These are phyloP conservation scores for Ceratonia siliqua DNA, from an alignment of 306 rosid species.

Conservation along the genomic window DNA sequence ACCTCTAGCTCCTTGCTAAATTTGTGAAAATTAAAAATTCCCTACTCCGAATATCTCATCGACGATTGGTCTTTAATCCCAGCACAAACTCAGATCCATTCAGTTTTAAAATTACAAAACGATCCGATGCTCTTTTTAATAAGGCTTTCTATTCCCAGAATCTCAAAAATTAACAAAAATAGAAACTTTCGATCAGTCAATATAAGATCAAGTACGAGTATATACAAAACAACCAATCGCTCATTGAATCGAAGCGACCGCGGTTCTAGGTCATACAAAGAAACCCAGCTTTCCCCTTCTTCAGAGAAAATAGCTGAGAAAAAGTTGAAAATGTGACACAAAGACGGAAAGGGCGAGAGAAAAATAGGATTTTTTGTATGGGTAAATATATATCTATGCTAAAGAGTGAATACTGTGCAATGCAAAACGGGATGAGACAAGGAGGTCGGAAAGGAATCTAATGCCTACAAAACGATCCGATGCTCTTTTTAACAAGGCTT, in stretches of 20 bases:
- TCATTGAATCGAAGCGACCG: constrained; percentile 34
- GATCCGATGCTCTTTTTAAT: constrained; percentile 41
- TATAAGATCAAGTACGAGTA: constrained; percentile 34
- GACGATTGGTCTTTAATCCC: constrained; percentile 32
- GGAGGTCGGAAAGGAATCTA: constrained; percentile 28
- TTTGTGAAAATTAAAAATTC: constrained; percentile 23
- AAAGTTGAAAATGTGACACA: not conserved
- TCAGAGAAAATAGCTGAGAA: not conserved
- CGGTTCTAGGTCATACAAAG: constrained; percentile 34
- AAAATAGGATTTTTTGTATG: constrained; percentile 27
- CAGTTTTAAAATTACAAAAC: constrained; percentile 28
- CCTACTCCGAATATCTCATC: constrained; percentile 33
- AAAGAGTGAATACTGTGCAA: constrained; percentile 28
- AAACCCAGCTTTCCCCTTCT: constrained; percentile 31
- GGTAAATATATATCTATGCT: constrained; percentile 7
- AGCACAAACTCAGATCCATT: constrained; percentile 62
- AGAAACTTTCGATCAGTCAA: constrained; percentile 25
- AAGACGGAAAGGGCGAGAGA: not conserved
- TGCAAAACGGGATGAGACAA: constrained; percentile 20
- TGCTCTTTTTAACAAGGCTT: constrained; percentile 30
- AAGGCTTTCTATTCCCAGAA: constrained; percentile 22
- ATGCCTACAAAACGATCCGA: constrained; percentile 43
- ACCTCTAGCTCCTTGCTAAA: constrained; percentile 36
- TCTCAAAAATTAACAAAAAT: not conserved
- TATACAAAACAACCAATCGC: constrained; percentile 30